Evolutionary conservation across 2,329 filamentous ascomycete genomes (phyloP), one percentile per base, ranked within the genome.

Genomic region (Talaromyces sp.): DNA sequence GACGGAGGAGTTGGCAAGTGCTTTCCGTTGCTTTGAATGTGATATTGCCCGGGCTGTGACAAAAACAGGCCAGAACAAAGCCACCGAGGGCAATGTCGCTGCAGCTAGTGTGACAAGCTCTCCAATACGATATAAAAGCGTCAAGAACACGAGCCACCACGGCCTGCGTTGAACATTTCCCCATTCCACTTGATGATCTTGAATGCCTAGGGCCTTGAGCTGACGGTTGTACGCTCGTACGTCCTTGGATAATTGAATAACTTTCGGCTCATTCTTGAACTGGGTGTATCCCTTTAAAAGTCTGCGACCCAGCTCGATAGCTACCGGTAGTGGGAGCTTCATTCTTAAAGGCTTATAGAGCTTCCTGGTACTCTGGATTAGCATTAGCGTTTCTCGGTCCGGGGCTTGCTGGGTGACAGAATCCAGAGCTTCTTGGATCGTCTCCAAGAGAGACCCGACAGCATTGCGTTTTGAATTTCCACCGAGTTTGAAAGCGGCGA

Each of bases 321-420:
- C 90, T 71, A 94, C 89, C 0, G 94, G 92, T 23, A 98, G 83
- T 5, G 94, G 94, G 40, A 98, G 83, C 75, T 96, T 96, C 79
- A 94, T 96, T 68, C 92, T 91, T 54, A 92, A 94, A 12, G 92
- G 90, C 71, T 96, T 97, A 79, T 99, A 99, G 33, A 99, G 82
- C 55, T 95, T 87, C 65, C 95, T 87, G 6, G 93, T 94, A 34
- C 94, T 93, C 83, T 98, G 95, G 62, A 98, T 96, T 67, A 96
- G 84, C 83, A 96, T 96, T 23, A 98, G 82, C 3, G 94, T 97
- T 69, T 98, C 94, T 76, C 96, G 97, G 75, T 97, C 91, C 2
- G 94, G 94, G 42, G 91, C 88, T 12, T 92, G 93, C 44, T 97
- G 92, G 3, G 94, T 98, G 61, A 98, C 94, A 1, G 93, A 86